A percentile compares a stretch with the other conserved stretches of the same genome.
Conservation (phyloP, 352 stramenopile species). For the Pythium biforme region DNA sequence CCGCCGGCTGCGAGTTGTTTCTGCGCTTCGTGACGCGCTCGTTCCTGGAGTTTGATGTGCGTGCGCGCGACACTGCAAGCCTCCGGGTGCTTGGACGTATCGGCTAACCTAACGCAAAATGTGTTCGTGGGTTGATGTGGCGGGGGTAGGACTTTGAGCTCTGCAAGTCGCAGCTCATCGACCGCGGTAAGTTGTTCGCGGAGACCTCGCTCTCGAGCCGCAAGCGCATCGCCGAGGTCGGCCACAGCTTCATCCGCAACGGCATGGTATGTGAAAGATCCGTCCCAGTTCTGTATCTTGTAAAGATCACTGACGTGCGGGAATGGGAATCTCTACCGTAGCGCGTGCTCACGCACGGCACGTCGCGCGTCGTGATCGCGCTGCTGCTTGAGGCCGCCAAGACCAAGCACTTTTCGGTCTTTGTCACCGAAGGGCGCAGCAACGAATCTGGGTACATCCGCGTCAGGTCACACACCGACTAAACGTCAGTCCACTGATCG, state of each 20-base stretch:
- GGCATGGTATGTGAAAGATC: conserved; percentile 59
- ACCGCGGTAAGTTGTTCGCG: conserved; percentile 92
- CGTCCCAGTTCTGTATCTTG: background rate
- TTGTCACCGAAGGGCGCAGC: conserved; percentile 92
- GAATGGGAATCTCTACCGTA: no score
- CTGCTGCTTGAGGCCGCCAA: conserved; percentile 90
- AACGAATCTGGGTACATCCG: conserved; percentile 85
- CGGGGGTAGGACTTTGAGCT: conserved; percentile 90
- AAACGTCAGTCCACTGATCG: no score
- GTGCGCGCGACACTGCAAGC: no score
- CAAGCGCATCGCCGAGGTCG: conserved; percentile 91
- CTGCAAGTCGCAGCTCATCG: conserved; percentile 90
- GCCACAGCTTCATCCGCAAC: conserved; percentile 94
- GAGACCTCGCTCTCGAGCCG: conserved; percentile 91
- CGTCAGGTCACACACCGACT: no score
- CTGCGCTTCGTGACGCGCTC: conserved; percentile 91
- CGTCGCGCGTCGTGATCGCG: conserved; percentile 90
- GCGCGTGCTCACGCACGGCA: conserved; percentile 93
- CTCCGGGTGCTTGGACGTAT: no score
- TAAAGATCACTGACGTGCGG: background rate
- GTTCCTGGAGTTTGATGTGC: conserved; percentile 87
- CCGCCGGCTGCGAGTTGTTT: conserved; percentile 92
- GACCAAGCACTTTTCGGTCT: conserved; percentile 92
- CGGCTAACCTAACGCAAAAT: no score
- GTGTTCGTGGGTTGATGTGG: no score